Percentiles rank a stretch among this genome's conserved stretches.
Conservation (phyloP, 176 grass and related monocot species). For the Hsuehochloa calcarea region DNA sequence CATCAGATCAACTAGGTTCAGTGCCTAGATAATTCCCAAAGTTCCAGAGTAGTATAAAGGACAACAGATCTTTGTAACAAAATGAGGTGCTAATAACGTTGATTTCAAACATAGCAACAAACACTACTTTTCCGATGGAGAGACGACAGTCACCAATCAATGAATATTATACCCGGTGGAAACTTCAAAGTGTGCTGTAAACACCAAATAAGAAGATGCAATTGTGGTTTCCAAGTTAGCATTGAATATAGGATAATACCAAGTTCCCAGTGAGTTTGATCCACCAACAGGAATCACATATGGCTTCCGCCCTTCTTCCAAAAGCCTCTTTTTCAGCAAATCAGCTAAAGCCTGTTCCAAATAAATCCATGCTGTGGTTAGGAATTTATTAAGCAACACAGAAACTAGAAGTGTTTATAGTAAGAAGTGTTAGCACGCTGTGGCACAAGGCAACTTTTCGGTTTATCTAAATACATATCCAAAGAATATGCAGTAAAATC, state of each 20-base stretch:
- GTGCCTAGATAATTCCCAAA: not conserved
- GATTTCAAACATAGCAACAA: not conserved
- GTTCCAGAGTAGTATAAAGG: not conserved
- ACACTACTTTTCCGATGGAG: not conserved
- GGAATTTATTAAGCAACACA: not conserved
- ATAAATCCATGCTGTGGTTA: not conserved
- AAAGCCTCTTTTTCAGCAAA: slow-evolving; percentile 72
- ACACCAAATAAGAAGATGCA: not conserved
- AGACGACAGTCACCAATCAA: not conserved
- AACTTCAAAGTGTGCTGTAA: slow-evolving; percentile 2
- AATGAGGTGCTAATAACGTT: not conserved
- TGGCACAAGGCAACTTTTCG: not conserved
- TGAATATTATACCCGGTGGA: not conserved
- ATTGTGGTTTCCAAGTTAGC: not conserved
- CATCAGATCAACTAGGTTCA: not conserved
- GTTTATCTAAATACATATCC: not conserved
- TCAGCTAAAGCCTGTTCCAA: slow-evolving; percentile 68
- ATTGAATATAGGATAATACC: slow-evolving; percentile 47
- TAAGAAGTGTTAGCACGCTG: not conserved
- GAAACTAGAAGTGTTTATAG: not conserved
- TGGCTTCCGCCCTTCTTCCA: slow-evolving; percentile 84
- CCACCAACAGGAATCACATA: slow-evolving; percentile 96
- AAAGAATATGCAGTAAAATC: not conserved
- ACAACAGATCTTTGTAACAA: not conserved
- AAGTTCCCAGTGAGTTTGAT: slow-evolving; percentile 94